Evolutionary conservation across 176 grass and related monocot species (phyloP), one percentile per base, ranked within the genome.

Genomic region (Miscanthus lutarioriparius): DNA sequence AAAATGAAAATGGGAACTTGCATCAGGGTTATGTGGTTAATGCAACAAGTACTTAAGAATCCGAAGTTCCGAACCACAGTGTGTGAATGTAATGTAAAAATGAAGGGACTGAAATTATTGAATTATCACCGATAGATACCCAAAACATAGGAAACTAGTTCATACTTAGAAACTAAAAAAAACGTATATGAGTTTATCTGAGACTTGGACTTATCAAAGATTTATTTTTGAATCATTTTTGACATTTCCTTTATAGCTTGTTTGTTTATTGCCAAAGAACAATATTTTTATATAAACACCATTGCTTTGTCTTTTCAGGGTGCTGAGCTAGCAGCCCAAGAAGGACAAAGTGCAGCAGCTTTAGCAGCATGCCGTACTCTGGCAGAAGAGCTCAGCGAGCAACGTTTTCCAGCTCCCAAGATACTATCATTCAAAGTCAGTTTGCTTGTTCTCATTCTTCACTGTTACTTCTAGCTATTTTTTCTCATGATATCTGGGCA

Each of bases 351-450:
- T 87, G 91, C 93, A 19, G 91, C 96, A 62, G 88, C 90, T 89
- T 89, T 99, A 91, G 96, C 93, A 72, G 96, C 96, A 76, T 99
- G 96, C 66, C 94, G 84, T 74, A 99, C 93, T 54, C 80, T 99
- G 80, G 93, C 93, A 36, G 96, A 99, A 89, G 96, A 99, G 76
- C 83, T 99, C 10, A 92, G 91, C 5, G 96, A 92, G 51, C 82
- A 90, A 36, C 96, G 93, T 37, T 99, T 99, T 85, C 96, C 93
- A 44, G 96, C 96, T 90, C 96, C 96, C 37, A 88, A 89, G 76
- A 99, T 99, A 86, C 93, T 99, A 82, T 88, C 96, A 66, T 96
- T 99, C 85, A 96, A 95, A 88, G 96, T 99, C 38, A 77, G 88
- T 89, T 91, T 88, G 16, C 70, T 44, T 80, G 64, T 78, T 64